Percentiles rank a stretch among this genome's conserved stretches.
These are phyloP conservation scores for Citrus unshiu DNA, from an alignment of 345 rosid genomes.

Conservation along the genomic window DNA sequence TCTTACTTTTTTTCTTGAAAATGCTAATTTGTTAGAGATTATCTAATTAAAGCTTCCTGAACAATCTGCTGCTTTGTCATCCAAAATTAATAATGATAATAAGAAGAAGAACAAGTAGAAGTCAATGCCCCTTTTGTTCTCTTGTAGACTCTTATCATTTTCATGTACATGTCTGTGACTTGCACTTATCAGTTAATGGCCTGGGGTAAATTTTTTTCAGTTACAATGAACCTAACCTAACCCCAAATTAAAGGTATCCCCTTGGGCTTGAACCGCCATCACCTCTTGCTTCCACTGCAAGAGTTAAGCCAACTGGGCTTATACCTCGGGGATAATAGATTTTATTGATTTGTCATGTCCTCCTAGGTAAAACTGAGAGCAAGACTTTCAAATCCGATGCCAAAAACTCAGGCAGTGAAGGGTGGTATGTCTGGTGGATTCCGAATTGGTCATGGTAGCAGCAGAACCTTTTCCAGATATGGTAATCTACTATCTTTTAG, in stretches of 20 bases:
- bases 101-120: not conserved
- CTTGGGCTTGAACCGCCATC: too few relatives aligned
- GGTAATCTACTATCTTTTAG: conserved; percentile 30
- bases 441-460: conserved; percentile 36
- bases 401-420: conserved; percentile 65
- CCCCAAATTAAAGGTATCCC: too few relatives aligned
- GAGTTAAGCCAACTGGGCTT: too few relatives aligned
- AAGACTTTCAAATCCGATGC: conserved; percentile 68
- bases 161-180: not conserved
- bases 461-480: conserved; percentile 38
- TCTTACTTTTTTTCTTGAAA: not conserved
- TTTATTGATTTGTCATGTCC: conserved; percentile 8
- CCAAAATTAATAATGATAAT: too few relatives aligned
- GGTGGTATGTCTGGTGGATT: conserved; percentile 74
- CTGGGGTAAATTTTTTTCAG: not conserved
- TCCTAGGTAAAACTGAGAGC: conserved; percentile 50
- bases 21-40: not conserved
- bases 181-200: not conserved
- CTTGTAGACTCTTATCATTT: not conserved
- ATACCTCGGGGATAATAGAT: conserved; percentile 5
- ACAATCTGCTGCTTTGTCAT: not conserved
- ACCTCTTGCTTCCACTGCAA: too few relatives aligned
- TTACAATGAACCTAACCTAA: too few relatives aligned
- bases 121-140: not conserved
- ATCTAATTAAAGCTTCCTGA: not conserved